These are phyloP conservation scores for Dendrobium nobile DNA, from an alignment of 106 monocot genomes.

Conservation along the genomic window DNA sequence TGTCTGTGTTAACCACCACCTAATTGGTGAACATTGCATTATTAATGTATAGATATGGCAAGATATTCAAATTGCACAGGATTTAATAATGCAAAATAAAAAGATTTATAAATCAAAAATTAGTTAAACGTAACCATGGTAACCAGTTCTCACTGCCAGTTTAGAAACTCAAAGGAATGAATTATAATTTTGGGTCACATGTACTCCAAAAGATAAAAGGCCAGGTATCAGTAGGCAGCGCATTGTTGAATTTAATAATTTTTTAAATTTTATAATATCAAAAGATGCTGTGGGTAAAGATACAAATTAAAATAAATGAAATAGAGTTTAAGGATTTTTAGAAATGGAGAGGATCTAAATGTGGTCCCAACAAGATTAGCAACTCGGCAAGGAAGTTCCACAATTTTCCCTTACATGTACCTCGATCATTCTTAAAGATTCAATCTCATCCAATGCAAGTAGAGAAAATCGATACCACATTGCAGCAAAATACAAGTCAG, in stretches of 20 bases:
- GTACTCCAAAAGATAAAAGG: neutral
- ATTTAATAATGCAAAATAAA: neutral
- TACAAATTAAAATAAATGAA: too few relatives aligned
- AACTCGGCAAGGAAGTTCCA: neutral
- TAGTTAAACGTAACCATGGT: neutral
- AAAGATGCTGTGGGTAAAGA: neutral
- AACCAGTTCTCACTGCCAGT: neutral
- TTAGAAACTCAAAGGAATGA: neutral
- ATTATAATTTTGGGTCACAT: neutral
- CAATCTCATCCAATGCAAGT: too few relatives aligned
- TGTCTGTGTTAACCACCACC: neutral
- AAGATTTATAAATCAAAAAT: neutral
- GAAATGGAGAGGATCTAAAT: too few relatives aligned
- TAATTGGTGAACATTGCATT: neutral
- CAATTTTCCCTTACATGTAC: neutral
- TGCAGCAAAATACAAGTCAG: neutral
- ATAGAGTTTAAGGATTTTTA: too few relatives aligned
- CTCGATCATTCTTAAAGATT: neutral
- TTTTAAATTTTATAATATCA: neutral
- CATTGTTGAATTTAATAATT: neutral
- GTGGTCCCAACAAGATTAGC: neutral
- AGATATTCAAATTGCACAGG: neutral
- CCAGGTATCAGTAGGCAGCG: neutral
- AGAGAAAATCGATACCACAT: too few relatives aligned
- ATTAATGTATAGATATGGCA: neutral